These are phyloP conservation scores for Ilyonectria destructans DNA, from an alignment of 2,329 filamentous ascomycete genomes.

Conservation along the genomic window DNA sequence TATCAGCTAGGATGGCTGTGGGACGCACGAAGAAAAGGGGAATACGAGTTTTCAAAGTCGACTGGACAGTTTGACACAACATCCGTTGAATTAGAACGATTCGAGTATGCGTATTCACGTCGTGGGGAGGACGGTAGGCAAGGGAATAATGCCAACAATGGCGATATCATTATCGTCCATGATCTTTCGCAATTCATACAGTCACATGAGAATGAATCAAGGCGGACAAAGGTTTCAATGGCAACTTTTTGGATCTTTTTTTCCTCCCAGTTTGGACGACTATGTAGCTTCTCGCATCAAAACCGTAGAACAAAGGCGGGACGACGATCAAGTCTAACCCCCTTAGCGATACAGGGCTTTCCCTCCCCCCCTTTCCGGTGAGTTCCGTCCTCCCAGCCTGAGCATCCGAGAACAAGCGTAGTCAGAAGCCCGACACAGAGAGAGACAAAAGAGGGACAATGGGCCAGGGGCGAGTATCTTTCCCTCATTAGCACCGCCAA, in stretches of 20 bases:
- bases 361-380: constrained; percentile 73
- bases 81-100: too few relatives aligned
- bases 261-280: constrained; percentile 43
- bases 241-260: constrained; percentile 42
- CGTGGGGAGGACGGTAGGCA: too few relatives aligned
- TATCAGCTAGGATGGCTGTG: too few relatives aligned
- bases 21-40: too few relatives aligned
- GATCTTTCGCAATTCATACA: neutral
- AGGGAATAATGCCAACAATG: neutral
- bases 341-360: constrained; percentile 97
- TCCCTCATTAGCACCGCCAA: constrained; percentile 97
- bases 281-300: constrained; percentile 50
- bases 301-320: constrained; percentile 65
- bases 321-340: constrained; percentile 93
- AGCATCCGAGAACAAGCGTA: constrained; percentile 35
- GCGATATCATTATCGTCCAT: neutral
- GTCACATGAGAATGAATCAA: neutral
- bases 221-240: constrained; percentile 17
- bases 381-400: constrained; percentile 33
- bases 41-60: too few relatives aligned
- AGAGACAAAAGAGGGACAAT: constrained; percentile 41
- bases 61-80: too few relatives aligned
- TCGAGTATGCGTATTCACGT: too few relatives aligned
- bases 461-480: constrained; percentile 85
- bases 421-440: constrained; percentile 37